Conservation (phyloP, 495 filamentous ascomycete genomes). For the Aspergillus ellipticus region DNA sequence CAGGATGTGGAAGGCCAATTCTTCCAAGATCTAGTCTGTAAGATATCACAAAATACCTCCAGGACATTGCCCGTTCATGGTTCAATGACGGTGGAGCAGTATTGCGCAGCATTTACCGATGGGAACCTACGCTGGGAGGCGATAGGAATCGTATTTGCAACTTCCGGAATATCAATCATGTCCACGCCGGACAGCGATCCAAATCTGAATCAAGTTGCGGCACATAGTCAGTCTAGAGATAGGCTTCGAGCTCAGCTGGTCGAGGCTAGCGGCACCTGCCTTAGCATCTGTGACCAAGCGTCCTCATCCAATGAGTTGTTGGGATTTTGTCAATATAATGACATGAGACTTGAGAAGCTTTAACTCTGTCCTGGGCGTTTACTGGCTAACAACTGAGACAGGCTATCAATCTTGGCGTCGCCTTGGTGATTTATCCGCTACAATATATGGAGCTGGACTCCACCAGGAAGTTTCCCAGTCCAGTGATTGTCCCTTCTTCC, state of each 20-base stretch:
- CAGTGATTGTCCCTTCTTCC: conserved; percentile 48
- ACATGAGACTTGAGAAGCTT: conserved; percentile 35
- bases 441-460: conserved; percentile 55
- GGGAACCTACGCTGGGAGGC: conserved; percentile 57
- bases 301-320: conserved; percentile 47
- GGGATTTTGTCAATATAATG: conserved; percentile 41
- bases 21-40: conserved; percentile 25
- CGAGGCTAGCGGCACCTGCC: conserved; percentile 40
- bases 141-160: conserved; percentile 49
- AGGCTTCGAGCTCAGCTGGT: conserved; percentile 35
- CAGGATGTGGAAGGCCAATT: conserved; percentile 27
- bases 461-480: conserved; percentile 48
- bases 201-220: conserved; percentile 21
- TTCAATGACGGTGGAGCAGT: conserved; percentile 35
- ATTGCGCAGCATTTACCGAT: conserved; percentile 44
- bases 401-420: conserved; percentile 52
- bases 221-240: conserved; percentile 23
- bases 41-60: conserved; percentile 35
- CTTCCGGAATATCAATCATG: conserved; percentile 41
- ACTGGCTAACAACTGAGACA: conserved; percentile 16
- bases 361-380: background rate
- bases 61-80: conserved; percentile 23
- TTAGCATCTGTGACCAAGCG: conserved; percentile 45
- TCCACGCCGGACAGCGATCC: conserved; percentile 37
- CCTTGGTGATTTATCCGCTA: conserved; percentile 47